Base-by-base conservation (phyloP, 495 filamentous ascomycete species). In the Pyrenopolyporus hunteri region DNA sequence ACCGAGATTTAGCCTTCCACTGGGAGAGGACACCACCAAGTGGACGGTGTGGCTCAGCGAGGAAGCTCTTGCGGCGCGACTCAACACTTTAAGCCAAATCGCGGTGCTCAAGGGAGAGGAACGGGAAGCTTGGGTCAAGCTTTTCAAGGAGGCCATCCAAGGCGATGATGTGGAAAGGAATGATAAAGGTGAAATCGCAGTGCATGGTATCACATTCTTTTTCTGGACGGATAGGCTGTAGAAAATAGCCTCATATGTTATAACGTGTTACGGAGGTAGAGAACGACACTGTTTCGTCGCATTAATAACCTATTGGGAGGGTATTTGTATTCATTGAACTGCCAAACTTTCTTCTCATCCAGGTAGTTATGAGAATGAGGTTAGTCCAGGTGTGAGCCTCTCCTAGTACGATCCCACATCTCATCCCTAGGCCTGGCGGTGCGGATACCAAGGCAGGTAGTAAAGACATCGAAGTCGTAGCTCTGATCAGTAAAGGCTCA, bases 41-140 rank as follows among this genome's bases (percentile, higher is more conserved):
- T 75, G 72, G 70, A 81, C 75, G 3, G 73, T 83, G 6, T 86
- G 76, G 74, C 56, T 85, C 5, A 73, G 46, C 29, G 73, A 76
- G 51, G 77, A 84, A 42, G 83, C 75, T 36, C 58, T 89, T 43
- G 86, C 82, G 81, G 72, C 74, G 35, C 70, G 84, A 48, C 76
- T 83, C 40, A 77, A 70, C 16, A 89, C 85, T 9, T 68, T 88
- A 22, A 87, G 82, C 44, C 84, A 88, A 48, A 81, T 88, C 50
- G 80, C 81, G 3, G 76, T 83, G 32, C 61, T 85, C 19, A 64
- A 80, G 40, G 82, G 70, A 2, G 73, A 77, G 51, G 74, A 80
- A 31, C 76, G 78, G 50, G 78, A 76, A 58, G 78, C 82, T 57
- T 74, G 78, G 31, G 62, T 70, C 50, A 70, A 64, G 25, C 45